Conservation (phyloP, 805 yeast genomes). For the Crinitomyces ghanaensis region DNA sequence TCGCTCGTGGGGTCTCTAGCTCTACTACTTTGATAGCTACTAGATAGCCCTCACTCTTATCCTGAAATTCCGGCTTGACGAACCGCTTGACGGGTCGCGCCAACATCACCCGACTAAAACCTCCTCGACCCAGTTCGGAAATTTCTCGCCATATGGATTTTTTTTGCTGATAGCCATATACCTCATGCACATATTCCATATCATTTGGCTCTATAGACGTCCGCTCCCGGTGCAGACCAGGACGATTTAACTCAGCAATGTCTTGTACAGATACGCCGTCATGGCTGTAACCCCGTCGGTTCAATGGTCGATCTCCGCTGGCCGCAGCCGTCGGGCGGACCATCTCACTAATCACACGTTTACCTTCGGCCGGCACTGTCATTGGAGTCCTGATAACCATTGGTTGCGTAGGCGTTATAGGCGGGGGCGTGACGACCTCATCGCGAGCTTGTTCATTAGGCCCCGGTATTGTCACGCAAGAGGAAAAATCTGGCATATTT, state of each 20-base stretch:
- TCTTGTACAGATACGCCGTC: no score
- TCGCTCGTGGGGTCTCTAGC: slow-evolving; percentile 30
- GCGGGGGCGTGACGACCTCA: no score
- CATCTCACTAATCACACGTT: neutral
- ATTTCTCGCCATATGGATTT: slow-evolving; percentile 24
- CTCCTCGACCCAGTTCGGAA: slow-evolving; percentile 28
- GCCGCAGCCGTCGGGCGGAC: slow-evolving; percentile 2
- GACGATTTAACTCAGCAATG: no score
- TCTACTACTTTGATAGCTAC: slow-evolving; percentile 66
- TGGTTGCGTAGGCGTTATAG: no score
- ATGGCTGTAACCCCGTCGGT: neutral
- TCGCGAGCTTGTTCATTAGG: no score
- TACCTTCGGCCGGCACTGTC: no score
- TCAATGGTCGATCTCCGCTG: neutral
- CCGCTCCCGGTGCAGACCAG: no score
- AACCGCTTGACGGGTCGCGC: slow-evolving; percentile 21
- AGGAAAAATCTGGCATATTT: no score
- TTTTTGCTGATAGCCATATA: slow-evolving; percentile 18
- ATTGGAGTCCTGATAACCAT: no score
- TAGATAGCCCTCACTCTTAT: slow-evolving; percentile 15
- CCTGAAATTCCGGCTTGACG: slow-evolving; percentile 22
- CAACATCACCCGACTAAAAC: slow-evolving; percentile 30
- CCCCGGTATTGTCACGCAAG: no score
- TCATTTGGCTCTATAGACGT: no score
- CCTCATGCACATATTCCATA: slow-evolving; percentile 19